phyloP scores from a whole-genome alignment of 768 basidiomycete genomes.

The Kwoniella pini region DNA sequence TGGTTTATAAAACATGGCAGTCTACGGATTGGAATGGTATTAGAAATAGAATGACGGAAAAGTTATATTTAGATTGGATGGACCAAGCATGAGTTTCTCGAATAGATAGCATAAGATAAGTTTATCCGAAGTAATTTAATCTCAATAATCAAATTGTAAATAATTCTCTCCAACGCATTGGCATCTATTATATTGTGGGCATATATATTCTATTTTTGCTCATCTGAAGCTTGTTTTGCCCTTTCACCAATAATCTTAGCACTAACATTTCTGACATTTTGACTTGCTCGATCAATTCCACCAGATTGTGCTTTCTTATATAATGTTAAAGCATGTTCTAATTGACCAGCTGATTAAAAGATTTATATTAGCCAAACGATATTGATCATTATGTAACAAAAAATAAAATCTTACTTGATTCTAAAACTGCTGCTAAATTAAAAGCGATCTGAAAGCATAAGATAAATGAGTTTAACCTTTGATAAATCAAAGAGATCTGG shows the following conservation, averaged over 20 bases:
- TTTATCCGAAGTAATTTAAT: background rate
- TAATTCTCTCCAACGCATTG: no score
- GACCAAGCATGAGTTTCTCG: no score
- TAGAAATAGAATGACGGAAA: no score
- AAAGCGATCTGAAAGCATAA: constrained; percentile 45
- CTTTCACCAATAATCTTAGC: constrained; percentile 38
- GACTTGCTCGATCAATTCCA: constrained; percentile 53
- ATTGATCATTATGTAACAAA: background rate
- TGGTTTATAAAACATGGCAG: constrained; percentile 3
- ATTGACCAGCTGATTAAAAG: constrained; percentile 41
- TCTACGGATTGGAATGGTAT: no score
- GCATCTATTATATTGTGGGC: no score
- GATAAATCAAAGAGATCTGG: background rate
- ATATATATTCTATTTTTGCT: background rate
- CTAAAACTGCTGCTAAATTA: constrained; percentile 53
- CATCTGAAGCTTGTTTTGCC: constrained; percentile 7
- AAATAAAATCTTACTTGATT: constrained; percentile 42
- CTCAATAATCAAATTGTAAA: no score
- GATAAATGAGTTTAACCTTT: background rate
- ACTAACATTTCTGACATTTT: constrained; percentile 55
- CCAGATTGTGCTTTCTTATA: constrained; percentile 52
- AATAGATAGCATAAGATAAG: no score
- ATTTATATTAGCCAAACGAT: background rate
- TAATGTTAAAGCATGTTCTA: constrained; percentile 53
- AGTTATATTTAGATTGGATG: no score